Evolutionary conservation across 2,329 filamentous ascomycete genomes (phyloP), one percentile per base, ranked within the genome.

Genomic region (Tolypocladium capitatum): DNA sequence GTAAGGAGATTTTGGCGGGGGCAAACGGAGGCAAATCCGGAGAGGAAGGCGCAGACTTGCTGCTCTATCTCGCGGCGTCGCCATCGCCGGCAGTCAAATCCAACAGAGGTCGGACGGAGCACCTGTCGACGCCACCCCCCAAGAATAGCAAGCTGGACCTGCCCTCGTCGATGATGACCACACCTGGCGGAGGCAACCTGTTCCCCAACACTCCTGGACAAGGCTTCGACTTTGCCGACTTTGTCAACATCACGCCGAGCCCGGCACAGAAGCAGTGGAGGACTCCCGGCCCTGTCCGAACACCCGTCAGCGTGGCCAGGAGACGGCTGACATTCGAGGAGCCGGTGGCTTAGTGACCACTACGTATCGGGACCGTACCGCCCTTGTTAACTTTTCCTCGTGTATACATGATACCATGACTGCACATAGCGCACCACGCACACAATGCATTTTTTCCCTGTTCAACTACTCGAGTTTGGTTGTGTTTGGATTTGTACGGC

Each of bases 171-270:
- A 88, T 91, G 78, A 91, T 92, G 86, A 84, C 80, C n/a, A 92
- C 87, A 11, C 86, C 86, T 2, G 81, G 82, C 46, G 83, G 82
- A 36, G 77, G 78, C 51, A 84, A 81, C 58, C 65, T 83, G 43
- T 79, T 81, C 58, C 80, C 84, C 46, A 81, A 79, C 53, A 97
- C 91, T 1, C 91, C 91, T 0, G 83, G 83, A 16, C 85, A 90
- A 60, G 69, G 66, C 43, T 94, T 97, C 66, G 94, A 97, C 69
- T 94, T 97, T 68, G 81, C 89, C 46, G 92, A 98, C 62, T 98
- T 95, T 67, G 84, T 97, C 62, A 96, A 97, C 67, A 91, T 97
- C 63, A 95, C 92, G 7, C 92, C 92, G 0, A 95, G 88, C 60
- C 92, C 92, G 20, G 92, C 88, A 27, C 92, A 96, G 68, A 87